phyloP scores from a whole-genome alignment of 805 yeast species.

The Candida coquimbonensis region DNA sequence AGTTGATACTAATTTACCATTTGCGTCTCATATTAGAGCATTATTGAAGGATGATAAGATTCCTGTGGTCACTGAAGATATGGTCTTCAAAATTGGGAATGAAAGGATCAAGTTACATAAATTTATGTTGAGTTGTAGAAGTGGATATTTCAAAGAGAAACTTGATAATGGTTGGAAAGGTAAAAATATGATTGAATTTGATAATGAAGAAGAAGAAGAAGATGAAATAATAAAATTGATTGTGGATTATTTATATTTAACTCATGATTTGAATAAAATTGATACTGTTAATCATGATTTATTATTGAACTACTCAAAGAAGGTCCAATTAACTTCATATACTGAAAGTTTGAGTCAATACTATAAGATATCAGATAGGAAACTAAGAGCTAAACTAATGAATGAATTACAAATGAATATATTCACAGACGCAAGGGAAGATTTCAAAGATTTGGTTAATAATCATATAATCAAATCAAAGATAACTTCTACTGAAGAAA shows the following conservation, averaged over 20 bases:
- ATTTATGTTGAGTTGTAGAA: constrained; percentile 35
- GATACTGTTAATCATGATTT: constrained; percentile 22
- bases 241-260: constrained; percentile 29
- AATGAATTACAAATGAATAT: constrained; percentile 21
- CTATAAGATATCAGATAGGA: constrained; percentile 22
- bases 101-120: constrained; percentile 28
- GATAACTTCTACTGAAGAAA: background rate
- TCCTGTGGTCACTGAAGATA: constrained; percentile 15
- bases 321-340: constrained; percentile 31
- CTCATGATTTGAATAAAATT: constrained; percentile 34
- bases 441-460: constrained; percentile 15
- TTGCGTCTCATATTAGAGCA: constrained; percentile 60
- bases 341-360: constrained; percentile 27
- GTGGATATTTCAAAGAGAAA: constrained; percentile 24
- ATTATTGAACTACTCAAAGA: constrained; percentile 27
- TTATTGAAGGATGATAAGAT: constrained; percentile 22
- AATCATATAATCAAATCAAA: constrained; percentile 14
- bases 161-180: constrained; percentile 22
- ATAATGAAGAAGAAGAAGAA: constrained; percentile 11
- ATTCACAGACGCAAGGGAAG: constrained; percentile 15
- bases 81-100: constrained; percentile 16
- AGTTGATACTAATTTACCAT: constrained; percentile 62
- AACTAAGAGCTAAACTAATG: constrained; percentile 27
- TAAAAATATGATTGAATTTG: constrained; percentile 14
- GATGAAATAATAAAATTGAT: constrained; percentile 19